Base-by-base conservation (phyloP, 2,329 filamentous ascomycete species). In the Calonectria leucothoes region DNA sequence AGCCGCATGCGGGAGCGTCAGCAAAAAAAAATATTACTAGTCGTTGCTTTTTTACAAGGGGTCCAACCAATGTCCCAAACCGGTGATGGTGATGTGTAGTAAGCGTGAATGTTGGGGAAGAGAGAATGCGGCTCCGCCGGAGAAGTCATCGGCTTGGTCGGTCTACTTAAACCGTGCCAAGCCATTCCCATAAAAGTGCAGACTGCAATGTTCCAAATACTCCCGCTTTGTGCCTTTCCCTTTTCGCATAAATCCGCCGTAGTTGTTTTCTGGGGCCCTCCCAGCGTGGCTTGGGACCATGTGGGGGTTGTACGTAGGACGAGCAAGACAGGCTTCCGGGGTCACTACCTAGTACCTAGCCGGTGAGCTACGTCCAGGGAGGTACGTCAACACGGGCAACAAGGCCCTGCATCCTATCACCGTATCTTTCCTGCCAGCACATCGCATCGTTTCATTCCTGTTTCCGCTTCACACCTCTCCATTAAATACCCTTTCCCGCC, bases 21-120 rank as follows among this genome's bases (percentile, higher is more conserved):
- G 77, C 71, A 72, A 79, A 78, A 81, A 61, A 45, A 72, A 79
- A 78, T 80, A 61, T 23, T 79, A 76, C 76, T 74, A 80, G 78
- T 79, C 75, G 79, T 75, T 78, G 76, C 66, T 59, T 70, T 59
- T 66, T 77, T 74, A 69, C 61, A 63, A 73, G 72, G 39, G 59
- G 35, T 63, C 66, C 29, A 48, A 25, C 45, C 31, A 61, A 57
- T 72, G 55, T 55, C 39, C 66, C 49, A 35, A 23, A 35, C 33
- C 33, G 11, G 31, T 52, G 55, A 66, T 64, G 57, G n/a, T 52
- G 55, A 66, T 64, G 55, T 55, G 11, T 61, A 15, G 33, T 72
- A 39, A 51, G 14, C 64, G 33, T 57, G 52, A 48, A 33, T 66
- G 51, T 27, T 49, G 15, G 15, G 6, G 29, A 45, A 23, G 29